A percentile compares a stretch with the other conserved stretches of the same genome.
phyloP scores from a whole-genome alignment of 75 land plant genomes.

The Pinus albicaulis region DNA sequence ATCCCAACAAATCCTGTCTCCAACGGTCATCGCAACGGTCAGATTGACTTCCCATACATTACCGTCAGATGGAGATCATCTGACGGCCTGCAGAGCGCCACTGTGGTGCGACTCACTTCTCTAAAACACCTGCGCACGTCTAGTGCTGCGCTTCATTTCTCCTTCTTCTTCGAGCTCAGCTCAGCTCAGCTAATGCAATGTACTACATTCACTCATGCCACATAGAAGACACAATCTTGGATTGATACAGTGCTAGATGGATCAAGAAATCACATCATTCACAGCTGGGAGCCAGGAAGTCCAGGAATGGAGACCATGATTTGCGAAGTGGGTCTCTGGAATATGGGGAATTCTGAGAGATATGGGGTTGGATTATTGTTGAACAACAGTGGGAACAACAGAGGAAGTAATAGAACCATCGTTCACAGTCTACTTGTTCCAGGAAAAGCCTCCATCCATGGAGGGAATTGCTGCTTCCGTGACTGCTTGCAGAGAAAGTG shows the following conservation, averaged over 20 bases:
- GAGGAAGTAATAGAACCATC: no score
- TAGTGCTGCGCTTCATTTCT: not conserved
- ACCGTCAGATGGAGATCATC: not conserved
- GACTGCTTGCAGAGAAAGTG: not conserved
- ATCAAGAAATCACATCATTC: not conserved
- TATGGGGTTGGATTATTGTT: not conserved
- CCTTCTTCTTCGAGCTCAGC: not conserved
- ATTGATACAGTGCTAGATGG: not conserved
- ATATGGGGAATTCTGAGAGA: constrained; percentile 6
- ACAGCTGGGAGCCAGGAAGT: constrained; percentile 3
- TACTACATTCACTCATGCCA: not conserved
- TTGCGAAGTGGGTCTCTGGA: not conserved
- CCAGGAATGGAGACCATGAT: not conserved
- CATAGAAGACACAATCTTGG: not conserved
- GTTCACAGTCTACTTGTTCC: not conserved
- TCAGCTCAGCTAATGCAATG: not conserved
- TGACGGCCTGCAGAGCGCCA: not conserved
- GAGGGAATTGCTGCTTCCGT: constrained; percentile 4
- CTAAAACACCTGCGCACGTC: constrained; percentile 4
- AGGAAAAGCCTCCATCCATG: not conserved
- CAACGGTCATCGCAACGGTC: constrained; percentile 12
- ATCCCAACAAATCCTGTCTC: not conserved
- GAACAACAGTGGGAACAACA: not conserved
- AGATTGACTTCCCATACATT: not conserved
- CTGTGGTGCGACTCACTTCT: constrained; percentile 6